A percentile compares a stretch with the other conserved stretches of the same genome.
These are phyloP conservation scores for Podospora conica DNA, from an alignment of 495 filamentous ascomycete species.

Conservation along the genomic window DNA sequence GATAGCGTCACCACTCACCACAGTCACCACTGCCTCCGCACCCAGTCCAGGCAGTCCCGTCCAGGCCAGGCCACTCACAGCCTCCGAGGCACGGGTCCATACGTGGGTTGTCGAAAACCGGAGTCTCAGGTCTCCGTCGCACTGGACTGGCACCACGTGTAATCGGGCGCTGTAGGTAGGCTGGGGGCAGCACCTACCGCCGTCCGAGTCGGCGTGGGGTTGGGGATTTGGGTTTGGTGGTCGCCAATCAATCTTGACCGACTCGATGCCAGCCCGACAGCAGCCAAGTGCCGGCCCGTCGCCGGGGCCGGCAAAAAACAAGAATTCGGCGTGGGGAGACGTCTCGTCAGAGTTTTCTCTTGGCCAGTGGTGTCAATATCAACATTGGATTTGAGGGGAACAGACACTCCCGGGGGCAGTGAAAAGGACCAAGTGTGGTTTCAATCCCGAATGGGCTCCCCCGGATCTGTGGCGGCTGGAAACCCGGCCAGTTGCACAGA, in stretches of 20 bases:
- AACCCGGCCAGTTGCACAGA: not conserved
- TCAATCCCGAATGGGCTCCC: not conserved
- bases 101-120: slow-evolving; percentile 18
- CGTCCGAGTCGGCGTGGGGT: slow-evolving; percentile 1
- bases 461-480: not conserved
- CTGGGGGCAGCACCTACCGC: slow-evolving; percentile 11
- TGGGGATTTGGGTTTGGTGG: slow-evolving; percentile 1
- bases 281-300: not conserved
- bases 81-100: slow-evolving; percentile 8
- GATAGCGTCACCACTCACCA: not conserved
- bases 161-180: slow-evolving; percentile 24
- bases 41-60: not conserved
- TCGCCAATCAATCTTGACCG: not conserved
- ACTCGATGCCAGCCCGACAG: slow-evolving; percentile 8
- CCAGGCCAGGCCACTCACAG: not conserved
- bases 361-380: not conserved
- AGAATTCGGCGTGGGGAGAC: not conserved
- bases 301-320: not conserved
- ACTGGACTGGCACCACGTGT: slow-evolving; percentile 37
- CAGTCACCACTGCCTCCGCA: not conserved
- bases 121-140: slow-evolving; percentile 14
- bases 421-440: too few species aligned
- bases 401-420: too few species aligned
- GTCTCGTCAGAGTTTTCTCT: not conserved
- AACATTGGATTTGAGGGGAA: not conserved